Base-by-base conservation (phyloP, 1,284 basidiomycete species). In the Leccinum fallax region DNA sequence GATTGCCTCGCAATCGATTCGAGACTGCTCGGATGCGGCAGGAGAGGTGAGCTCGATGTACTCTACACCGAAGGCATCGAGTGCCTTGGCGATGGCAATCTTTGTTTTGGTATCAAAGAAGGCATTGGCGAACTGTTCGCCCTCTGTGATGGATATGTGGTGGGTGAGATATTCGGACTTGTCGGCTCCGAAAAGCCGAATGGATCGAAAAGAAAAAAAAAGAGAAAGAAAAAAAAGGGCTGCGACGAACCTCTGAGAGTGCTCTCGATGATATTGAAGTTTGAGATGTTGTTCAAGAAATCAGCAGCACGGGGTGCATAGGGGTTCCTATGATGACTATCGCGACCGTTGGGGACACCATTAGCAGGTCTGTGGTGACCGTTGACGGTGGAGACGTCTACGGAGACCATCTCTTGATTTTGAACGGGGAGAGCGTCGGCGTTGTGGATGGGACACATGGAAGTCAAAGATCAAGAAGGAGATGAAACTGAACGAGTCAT, bases 101-200 rank as follows among this genome's bases (percentile, higher is more conserved):
- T 99, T 99, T 81, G 96, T 99, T 85, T 97, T 96, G 76, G 95
- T 96, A 78, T 97, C 96, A 78, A 98, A 98, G 85, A 98, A 99
- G 60, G 97, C 97, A 74, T 98, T 99, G 67, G 97, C 97, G 72
- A 99, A 99, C 79, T 99, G 95, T 80, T 99, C 94, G 71, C 97
- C 95, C 93, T 98, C 95, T 96, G 73, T 10, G 10, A n/a, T 38
- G 2, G 28, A 26, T 8, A 55, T 19, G 46, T 21, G 11, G 10
- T 66, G 58, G 66, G 63, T 40, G 32, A 48, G 52, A 21, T 43
- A 13, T 59, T 67, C 58, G 62, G 61, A 57, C 32, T 48, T 60
- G 68, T 67, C 58, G 61, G 67, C 32, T 24, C 53, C 54, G 38
- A 43, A 13, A 43, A 55, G 54, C 36, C 54, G 36, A 40, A 55